phyloP scores from a whole-genome alignment of 2,329 filamentous ascomycete species.

The Knufia fluminis region DNA sequence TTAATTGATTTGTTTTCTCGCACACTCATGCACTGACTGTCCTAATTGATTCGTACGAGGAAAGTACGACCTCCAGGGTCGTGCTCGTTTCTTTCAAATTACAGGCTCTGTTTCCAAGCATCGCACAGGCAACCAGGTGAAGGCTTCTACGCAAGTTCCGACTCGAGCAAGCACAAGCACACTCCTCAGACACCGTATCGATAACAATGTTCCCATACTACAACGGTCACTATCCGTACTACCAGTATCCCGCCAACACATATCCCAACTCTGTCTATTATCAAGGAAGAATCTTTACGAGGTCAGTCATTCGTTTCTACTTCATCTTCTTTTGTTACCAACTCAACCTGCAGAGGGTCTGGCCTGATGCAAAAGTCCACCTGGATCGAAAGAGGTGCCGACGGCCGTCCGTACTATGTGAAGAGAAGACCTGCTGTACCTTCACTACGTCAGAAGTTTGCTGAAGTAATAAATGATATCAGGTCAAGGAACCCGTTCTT shows the following conservation, averaged over 20 bases:
- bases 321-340: constrained; percentile 6
- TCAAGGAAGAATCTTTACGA: constrained; percentile 8
- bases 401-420: constrained; percentile 19
- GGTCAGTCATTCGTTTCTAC: constrained; percentile 14
- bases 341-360: constrained; percentile 1
- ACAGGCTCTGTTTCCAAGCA: no score
- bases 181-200: no score
- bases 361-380: constrained; percentile 10
- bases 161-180: no score
- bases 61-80: no score
- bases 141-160: no score
- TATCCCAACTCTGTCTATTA: constrained; percentile 2
- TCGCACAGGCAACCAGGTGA: no score
- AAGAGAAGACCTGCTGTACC: constrained; percentile 10
- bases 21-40: no score
- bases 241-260: background rate
- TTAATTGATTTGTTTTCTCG: no score
- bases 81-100: no score
- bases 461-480: constrained; percentile 8
- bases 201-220: background rate
- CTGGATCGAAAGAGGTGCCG: constrained; percentile 19
- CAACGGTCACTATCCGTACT: background rate
- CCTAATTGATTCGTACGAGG: no score
- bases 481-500: constrained; percentile 1
- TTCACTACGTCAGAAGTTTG: constrained; percentile 3